Base-by-base conservation (phyloP, 2,329 filamentous ascomycete species). In the Metarhizium album region DNA sequence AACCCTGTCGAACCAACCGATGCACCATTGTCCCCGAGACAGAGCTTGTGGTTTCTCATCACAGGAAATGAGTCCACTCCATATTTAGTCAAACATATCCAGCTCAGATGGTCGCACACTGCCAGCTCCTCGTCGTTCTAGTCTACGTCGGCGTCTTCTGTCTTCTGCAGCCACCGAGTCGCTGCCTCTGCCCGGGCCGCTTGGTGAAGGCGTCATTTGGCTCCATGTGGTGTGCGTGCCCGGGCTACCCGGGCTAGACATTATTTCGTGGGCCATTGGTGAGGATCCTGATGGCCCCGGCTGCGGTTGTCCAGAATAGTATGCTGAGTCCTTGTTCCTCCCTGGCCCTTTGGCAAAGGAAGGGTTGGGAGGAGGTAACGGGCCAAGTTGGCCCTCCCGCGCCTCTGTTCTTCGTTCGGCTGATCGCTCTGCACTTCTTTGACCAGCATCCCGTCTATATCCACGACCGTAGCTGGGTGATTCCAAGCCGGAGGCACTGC, bases 401-500 rank as follows among this genome's bases (percentile, higher is more conserved):
- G 64, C 66, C 43, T 76, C 74, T 0, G 64, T 66, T 13, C 63
- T 64, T 40, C 67, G 63, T 59, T 80, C 77, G 1, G 72, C 73
- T 16, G 67, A 67, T n/a, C 64, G 56, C 54, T 78, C 75, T 1
- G 71, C 69, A 45, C 70, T 66, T 33, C 71, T 67, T 43, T 72
- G 69, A 55, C 70, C 75, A 8, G 72, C 72, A 53, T 79, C 73
- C 51, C 80, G 67, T 45, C 81, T 71, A 59, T 83, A 83, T 49
- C 73, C 68, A 6, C 63, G 65, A 13, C 65, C 60, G 16, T 70
- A 64, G 14, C 66, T 70, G 1, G 74, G 73, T 4, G 74, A 73
- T 24, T 82, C 80, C n/a, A 71, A 69, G 4, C 72, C 80, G 3
- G 78, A 82, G 2, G 80, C 55, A 58, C 75, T 82, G 60, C 76